Percentiles rank a stretch among this genome's conserved stretches.
phyloP scores from a whole-genome alignment of 129 eudicot species.

The Daucus carota region DH1_v3.0 NC_030388.2:18901001-18901500 shows the following conservation, averaged over 20 bases:
- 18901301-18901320: no score
- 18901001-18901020: constrained; percentile 37
- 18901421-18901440: neutral
- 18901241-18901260: no score
- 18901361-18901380: no score
- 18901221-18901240: no score
- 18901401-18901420: neutral
- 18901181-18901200: constrained; percentile 36
- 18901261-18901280: neutral
- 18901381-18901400: neutral
- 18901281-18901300: no score
- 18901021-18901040: constrained; percentile 32
- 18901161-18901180: constrained; percentile 26
- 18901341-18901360: neutral
- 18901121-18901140: constrained; percentile 20
- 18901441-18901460: neutral
- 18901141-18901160: constrained; percentile 27
- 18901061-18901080: constrained; percentile 54
- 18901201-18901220: neutral
- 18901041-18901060: constrained; percentile 50
- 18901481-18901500: constrained; percentile 15
- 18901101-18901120: constrained; percentile 19
- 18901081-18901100: constrained; percentile 26
- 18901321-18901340: no score
- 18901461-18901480: constrained; percentile 15